A percentile compares a stretch with the other conserved stretches of the same genome.
These are phyloP conservation scores for Chenopodium quinoa DNA, from an alignment of 148 eudicot genomes.

Conservation along the genomic window DNA sequence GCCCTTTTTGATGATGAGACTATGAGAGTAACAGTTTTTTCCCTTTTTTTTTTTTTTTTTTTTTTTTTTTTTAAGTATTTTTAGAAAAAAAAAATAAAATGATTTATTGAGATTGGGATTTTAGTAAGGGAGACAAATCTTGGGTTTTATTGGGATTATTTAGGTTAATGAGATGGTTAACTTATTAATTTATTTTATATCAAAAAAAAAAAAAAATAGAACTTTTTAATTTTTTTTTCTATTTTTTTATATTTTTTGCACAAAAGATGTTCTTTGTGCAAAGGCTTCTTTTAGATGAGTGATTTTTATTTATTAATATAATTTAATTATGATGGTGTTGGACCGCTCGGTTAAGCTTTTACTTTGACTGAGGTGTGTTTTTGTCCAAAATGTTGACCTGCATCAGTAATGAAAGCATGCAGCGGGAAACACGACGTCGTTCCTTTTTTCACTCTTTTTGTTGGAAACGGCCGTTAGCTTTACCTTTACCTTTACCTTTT, in stretches of 20 bases:
- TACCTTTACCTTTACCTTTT: too few species aligned
- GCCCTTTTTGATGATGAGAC: background rate
- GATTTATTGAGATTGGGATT: background rate
- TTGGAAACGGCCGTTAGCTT: too few species aligned
- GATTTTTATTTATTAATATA: background rate
- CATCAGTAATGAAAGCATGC: constrained; percentile 10
- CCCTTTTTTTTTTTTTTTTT: background rate
- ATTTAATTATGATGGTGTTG: background rate
- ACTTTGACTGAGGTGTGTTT: constrained; percentile 25
- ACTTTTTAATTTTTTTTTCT: too few species aligned
- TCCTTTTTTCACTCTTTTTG: too few species aligned
- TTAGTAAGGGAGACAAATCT: background rate
- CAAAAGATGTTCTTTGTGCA: background rate
- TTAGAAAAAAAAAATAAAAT: too few species aligned
- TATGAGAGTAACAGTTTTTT: background rate
- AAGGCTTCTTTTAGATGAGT: background rate
- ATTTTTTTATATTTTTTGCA: background rate
- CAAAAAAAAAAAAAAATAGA: too few species aligned
- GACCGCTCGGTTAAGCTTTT: constrained; percentile 16
- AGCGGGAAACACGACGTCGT: background rate
- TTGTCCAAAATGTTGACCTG: constrained; percentile 17
- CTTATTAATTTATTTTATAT: background rate
- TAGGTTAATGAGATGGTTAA: background rate
- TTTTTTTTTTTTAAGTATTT: too few species aligned
- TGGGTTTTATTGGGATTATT: background rate